Evolutionary conservation across 179 eudicot genomes (phyloP).

Genomic region (Amaranthus tricolor): DNA sequence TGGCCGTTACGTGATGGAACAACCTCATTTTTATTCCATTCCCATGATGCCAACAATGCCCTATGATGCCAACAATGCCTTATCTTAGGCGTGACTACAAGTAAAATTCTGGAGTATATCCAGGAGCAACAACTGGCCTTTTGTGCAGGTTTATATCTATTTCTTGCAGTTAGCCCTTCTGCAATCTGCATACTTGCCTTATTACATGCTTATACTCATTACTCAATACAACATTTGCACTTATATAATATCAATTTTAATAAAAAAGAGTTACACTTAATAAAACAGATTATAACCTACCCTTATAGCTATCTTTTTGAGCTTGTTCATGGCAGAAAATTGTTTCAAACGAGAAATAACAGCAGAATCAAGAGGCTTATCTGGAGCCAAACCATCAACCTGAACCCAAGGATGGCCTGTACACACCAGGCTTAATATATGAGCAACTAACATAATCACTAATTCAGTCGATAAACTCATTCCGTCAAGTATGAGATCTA

Average conservation of each 20-base stretch:
- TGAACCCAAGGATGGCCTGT: constrained; percentile 55
- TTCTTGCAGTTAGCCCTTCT: no score
- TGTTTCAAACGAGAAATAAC: constrained; percentile 44
- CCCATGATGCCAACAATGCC: no score
- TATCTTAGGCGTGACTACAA: no score
- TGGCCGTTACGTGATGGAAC: no score
- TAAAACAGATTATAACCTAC: constrained; percentile 19
- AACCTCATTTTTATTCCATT: no score
- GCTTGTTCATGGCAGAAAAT: constrained; percentile 55
- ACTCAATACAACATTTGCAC: not conserved
- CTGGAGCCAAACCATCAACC: constrained; percentile 46
- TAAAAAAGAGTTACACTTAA: not conserved
- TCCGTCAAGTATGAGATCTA: no score
- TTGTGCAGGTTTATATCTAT: no score
- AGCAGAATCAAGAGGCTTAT: constrained; percentile 49
- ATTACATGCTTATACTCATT: not conserved
- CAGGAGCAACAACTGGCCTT: no score
- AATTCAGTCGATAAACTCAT: no score
- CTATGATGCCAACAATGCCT: no score
- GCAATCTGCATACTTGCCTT: not conserved
- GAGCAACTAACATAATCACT: not conserved
- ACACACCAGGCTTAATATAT: not conserved
- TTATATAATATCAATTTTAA: not conserved
- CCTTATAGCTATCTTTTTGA: constrained; percentile 50
- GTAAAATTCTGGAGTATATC: no score